These are phyloP conservation scores for Trichoderma hamatum DNA, from an alignment of 2,329 filamentous ascomycete genomes.

Conservation along the genomic window DNA sequence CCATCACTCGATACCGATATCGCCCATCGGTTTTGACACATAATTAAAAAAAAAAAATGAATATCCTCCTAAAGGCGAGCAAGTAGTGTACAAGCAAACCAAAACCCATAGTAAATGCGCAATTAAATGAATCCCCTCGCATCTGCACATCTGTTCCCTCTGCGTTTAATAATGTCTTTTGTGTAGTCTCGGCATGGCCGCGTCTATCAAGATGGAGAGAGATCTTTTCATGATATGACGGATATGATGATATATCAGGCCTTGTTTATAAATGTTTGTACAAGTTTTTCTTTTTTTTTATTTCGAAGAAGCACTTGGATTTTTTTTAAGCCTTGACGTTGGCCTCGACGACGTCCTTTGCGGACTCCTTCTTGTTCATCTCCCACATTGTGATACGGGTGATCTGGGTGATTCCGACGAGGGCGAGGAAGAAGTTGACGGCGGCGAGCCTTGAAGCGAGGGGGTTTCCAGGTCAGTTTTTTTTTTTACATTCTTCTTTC, in stretches of 20 bases:
- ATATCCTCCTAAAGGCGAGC: background rate
- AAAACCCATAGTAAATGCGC: background rate
- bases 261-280: background rate
- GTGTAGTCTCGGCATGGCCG: background rate
- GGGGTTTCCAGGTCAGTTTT: background rate
- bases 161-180: background rate
- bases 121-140: background rate
- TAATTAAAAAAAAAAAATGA: background rate
- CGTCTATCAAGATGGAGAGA: background rate
- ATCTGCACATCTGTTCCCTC: background rate
- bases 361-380: slow-evolving; percentile 57
- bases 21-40: background rate
- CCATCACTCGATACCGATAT: background rate
- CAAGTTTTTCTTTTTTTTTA: background rate
- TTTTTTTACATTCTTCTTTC: background rate
- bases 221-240: slow-evolving; percentile 9
- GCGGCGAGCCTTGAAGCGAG: slow-evolving; percentile 70
- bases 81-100: background rate
- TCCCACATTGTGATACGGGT: slow-evolving; percentile 73
- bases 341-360: slow-evolving; percentile 48
- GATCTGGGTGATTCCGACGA: slow-evolving; percentile 83
- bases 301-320: background rate
- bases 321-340: slow-evolving; percentile 36
- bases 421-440: slow-evolving; percentile 97
- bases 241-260: background rate